Percentiles rank a stretch among this genome's conserved stretches.
These are phyloP conservation scores for Neopestalotiopsis rosae DNA, from an alignment of 2,329 filamentous ascomycete species.

Conservation along the genomic window DNA sequence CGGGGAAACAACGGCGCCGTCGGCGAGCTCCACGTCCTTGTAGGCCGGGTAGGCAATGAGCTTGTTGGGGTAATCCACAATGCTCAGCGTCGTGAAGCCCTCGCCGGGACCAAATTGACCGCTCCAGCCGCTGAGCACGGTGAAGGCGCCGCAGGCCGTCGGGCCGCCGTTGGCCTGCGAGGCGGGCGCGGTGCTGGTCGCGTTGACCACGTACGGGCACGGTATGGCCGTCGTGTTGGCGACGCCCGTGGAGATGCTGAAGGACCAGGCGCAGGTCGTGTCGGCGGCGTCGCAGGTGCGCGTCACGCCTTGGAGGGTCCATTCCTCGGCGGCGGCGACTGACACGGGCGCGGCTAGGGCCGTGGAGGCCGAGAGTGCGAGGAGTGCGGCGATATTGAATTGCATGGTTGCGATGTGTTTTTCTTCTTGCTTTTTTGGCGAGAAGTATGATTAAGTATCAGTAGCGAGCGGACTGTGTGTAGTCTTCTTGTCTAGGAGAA, in stretches of 20 bases:
- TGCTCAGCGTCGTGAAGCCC: conserved; percentile 60
- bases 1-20: conserved; percentile 52
- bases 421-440: not conserved
- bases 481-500: not conserved
- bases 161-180: conserved; percentile 46
- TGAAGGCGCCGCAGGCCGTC: conserved; percentile 53
- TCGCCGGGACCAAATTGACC: conserved; percentile 57
- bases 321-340: conserved; percentile 38
- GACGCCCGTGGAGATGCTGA: conserved; percentile 44
- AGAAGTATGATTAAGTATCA: not conserved
- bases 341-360: conserved; percentile 30
- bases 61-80: conserved; percentile 48
- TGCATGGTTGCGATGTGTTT: conserved; percentile 10
- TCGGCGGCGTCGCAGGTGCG: conserved; percentile 44
- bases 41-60: conserved; percentile 59
- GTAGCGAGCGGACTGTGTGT: not conserved
- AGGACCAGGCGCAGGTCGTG: conserved; percentile 47
- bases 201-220: conserved; percentile 45
- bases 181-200: conserved; percentile 34
- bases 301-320: conserved; percentile 44
- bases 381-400: conserved; percentile 28
- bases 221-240: conserved; percentile 33
- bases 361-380: conserved; percentile 27
- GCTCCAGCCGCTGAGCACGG: conserved; percentile 59
- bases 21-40: conserved; percentile 53